A percentile compares a stretch with the other conserved stretches of the same genome.
Evolutionary conservation across 2,329 filamentous ascomycete species (phyloP).

Genomic region (Ascochyta koolunga): DNA sequence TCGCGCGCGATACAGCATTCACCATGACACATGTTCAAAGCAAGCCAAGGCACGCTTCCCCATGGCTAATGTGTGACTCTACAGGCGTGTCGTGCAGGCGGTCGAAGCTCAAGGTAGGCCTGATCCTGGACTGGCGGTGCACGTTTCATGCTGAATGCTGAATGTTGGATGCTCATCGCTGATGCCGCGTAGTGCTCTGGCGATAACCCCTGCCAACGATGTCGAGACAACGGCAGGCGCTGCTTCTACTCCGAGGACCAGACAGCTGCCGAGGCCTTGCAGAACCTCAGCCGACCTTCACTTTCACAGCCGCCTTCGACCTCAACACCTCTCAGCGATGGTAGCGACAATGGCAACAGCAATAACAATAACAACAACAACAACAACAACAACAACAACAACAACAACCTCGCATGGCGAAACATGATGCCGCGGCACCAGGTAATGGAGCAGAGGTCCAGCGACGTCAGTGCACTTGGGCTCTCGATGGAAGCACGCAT

Average conservation of each 20-base stretch:
- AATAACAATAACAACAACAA: too few species aligned
- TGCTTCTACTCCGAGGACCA: conserved; percentile 49
- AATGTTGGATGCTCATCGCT: neutral
- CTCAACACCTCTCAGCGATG: conserved; percentile 13
- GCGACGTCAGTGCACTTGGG: conserved; percentile 34
- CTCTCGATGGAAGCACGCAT: conserved; percentile 44
- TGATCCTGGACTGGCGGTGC: neutral
- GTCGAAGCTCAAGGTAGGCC: conserved; percentile 44
- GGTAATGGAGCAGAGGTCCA: conserved; percentile 29
- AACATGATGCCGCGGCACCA: conserved; percentile 31
- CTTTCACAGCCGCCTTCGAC: conserved; percentile 23
- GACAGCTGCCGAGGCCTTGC: conserved; percentile 45
- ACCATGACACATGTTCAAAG: neutral
- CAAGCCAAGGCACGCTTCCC: neutral
- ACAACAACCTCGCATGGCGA: conserved; percentile 18
- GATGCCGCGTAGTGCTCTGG: conserved; percentile 37
- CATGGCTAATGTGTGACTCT: conserved; percentile 18
- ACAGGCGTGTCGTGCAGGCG: conserved; percentile 43
- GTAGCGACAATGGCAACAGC: too few species aligned
- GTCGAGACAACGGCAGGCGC: conserved; percentile 41
- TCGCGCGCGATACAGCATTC: neutral
- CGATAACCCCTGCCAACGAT: conserved; percentile 45
- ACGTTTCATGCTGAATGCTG: neutral
- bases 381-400: too few species aligned
- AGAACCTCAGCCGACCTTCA: conserved; percentile 45